Conservation (phyloP, 352 stramenopile genomes). For the Aphanomyces cochlioides region DNA sequence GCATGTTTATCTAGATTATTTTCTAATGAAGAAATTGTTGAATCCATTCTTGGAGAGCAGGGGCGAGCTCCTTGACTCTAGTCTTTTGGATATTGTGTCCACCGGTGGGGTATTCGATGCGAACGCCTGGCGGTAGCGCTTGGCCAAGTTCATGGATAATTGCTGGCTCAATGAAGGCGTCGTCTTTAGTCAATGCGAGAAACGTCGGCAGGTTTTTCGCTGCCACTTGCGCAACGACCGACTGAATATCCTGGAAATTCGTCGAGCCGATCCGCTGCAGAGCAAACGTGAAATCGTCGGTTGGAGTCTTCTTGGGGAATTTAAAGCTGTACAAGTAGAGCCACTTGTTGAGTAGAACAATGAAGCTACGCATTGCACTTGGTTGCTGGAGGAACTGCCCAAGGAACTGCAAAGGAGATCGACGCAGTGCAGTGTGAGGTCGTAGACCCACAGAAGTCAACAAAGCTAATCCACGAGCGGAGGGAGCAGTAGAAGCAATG, state of each 20-base stretch:
- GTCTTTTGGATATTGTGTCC: constrained; percentile 81
- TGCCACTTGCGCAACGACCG: constrained; percentile 35
- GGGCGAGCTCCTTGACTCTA: constrained; percentile 42
- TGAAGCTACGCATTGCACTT: constrained; percentile 20
- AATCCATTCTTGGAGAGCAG: constrained; percentile 49
- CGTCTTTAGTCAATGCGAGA: constrained; percentile 56
- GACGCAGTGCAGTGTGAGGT: constrained; percentile 44
- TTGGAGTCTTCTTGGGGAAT: constrained; percentile 44
- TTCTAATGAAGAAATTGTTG: constrained; percentile 8
- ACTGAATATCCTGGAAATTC: constrained; percentile 42
- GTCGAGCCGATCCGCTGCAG: constrained; percentile 49
- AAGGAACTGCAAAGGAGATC: constrained; percentile 37
- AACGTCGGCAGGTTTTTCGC: constrained; percentile 40
- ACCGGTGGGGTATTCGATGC: constrained; percentile 45
- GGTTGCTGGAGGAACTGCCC: constrained; percentile 38
- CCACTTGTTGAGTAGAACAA: constrained; percentile 39
- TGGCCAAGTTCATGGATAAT: constrained; percentile 46
- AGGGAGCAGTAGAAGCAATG: constrained; percentile 44
- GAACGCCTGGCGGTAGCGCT: constrained; percentile 37
- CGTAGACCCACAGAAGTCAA: constrained; percentile 47
- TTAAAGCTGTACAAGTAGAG: constrained; percentile 48
- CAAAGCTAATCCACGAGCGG: constrained; percentile 47
- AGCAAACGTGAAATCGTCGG: constrained; percentile 55
- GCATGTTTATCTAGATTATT: constrained; percentile 3
- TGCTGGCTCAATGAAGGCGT: constrained; percentile 56